Conservation (phyloP, 2,329 filamentous ascomycete species). For the Claviceps paspali region DNA sequence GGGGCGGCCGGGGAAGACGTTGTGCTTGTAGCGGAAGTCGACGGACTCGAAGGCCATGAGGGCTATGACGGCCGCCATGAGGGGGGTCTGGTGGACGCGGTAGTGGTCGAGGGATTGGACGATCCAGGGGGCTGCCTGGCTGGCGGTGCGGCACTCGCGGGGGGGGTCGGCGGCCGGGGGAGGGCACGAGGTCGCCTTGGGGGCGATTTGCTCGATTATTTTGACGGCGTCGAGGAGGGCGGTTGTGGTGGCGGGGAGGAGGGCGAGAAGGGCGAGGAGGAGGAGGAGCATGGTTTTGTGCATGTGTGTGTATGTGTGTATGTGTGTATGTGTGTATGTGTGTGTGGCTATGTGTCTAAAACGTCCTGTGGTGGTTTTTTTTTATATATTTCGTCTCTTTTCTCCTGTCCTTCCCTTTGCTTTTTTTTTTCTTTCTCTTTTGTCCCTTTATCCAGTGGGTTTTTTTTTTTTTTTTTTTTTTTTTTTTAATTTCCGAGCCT, state of each 20-base stretch:
- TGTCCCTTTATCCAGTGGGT: too few species aligned
- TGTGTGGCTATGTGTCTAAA: too few species aligned
- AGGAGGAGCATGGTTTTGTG: conserved; percentile 16
- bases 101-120: conserved; percentile 41
- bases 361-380: too few species aligned
- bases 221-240: conserved; percentile 13
- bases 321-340: too few species aligned
- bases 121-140: conserved; percentile 42
- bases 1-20: conserved; percentile 37
- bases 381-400: too few species aligned
- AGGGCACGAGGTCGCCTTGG: conserved; percentile 37
- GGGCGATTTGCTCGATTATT: conserved; percentile 39
- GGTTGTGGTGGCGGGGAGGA: conserved; percentile 8
- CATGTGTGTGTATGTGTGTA: too few species aligned
- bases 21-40: conserved; percentile 57
- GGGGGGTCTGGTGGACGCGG: conserved; percentile 33
- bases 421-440: too few species aligned
- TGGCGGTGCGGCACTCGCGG: conserved; percentile 55
- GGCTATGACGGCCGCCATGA: conserved; percentile 55
- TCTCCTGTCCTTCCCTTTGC: too few species aligned
- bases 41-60: conserved; percentile 58
- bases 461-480: too few species aligned
- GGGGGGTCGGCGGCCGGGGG: conserved; percentile 22
- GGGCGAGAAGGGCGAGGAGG: conserved; percentile 5
- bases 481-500: too few species aligned